A percentile compares a stretch with the other conserved stretches of the same genome.
phyloP scores from a whole-genome alignment of 2,329 filamentous ascomycete species.

The Apiospora arundinis region DNA sequence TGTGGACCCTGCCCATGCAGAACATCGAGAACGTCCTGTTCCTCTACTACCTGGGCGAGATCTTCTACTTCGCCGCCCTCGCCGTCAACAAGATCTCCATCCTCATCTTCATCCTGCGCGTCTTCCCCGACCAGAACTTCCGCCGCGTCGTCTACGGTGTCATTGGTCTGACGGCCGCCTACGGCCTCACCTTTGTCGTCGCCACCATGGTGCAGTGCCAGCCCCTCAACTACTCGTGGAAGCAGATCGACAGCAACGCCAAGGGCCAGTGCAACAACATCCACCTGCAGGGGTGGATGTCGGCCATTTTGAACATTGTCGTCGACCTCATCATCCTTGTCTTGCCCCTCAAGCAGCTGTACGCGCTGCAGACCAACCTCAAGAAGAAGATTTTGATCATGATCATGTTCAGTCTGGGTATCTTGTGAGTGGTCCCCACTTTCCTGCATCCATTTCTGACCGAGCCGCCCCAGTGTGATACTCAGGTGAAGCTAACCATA shows the following conservation, averaged over 20 bases:
- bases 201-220: conserved; percentile 39
- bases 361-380: conserved; percentile 37
- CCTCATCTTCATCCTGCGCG: conserved; percentile 41
- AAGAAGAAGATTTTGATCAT: conserved; percentile 43
- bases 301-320: conserved; percentile 42
- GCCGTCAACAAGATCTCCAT: conserved; percentile 43
- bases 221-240: conserved; percentile 42
- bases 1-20: conserved; percentile 28
- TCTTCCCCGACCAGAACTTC: conserved; percentile 40
- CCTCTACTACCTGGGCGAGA: conserved; percentile 41
- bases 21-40: conserved; percentile 30
- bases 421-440: conserved; percentile 41
- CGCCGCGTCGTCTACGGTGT: conserved; percentile 34
- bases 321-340: conserved; percentile 33
- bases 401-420: conserved; percentile 44
- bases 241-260: conserved; percentile 29
- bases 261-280: conserved; percentile 40
- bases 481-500: neutral
- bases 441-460: too few relatives aligned
- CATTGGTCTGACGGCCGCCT: conserved; percentile 36
- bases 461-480: too few relatives aligned
- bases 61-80: conserved; percentile 43
- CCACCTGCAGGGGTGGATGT: conserved; percentile 39
- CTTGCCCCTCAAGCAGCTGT: conserved; percentile 41
- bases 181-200: conserved; percentile 33